Evolutionary conservation across 208 protist genomes (phyloP), one percentile per base, ranked within the genome.

Genomic region (Leishmania aethiopica): DNA sequence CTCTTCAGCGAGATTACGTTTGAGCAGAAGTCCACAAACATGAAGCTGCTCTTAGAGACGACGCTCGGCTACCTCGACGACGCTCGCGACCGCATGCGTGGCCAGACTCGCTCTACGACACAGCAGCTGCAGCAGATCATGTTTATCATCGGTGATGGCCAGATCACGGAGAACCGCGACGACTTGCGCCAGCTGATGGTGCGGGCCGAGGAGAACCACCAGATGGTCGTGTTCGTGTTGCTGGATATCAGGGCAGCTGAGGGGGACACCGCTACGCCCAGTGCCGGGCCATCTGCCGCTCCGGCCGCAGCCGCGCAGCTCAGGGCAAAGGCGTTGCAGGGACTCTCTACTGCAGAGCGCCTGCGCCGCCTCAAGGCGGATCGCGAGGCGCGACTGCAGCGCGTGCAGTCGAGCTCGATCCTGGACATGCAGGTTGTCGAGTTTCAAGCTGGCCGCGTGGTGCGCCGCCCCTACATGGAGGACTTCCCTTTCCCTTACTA

Each of bases 401-500:
- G 93, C 17, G 95, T 95, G 45, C 90, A 98, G 90, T 94, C 92
- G 37, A 95, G 94, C 78, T 97, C 94, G 25, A 85, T 98, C 42
- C 79, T 98, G 13, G 95, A 98, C 80, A 98, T 98, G 95, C 93
- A 98, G 79, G 88, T 95, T 57, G 92, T 99, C 42, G 92, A 97
- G 81, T 98, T 98, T 75, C 87, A 79, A 49, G 86, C 82, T 55
- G 92, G 93, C 19, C 94, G 96, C 67, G 90, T 99, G 15, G 88
- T 97, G 72, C 91, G 96, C 17, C 94, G 88, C 10, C 88, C 92
- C 1, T 99, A 99, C 92, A 98, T 99, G 91, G 98, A 99, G 77
- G 94, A 96, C 66, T 99, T 99, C 86, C 99, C 99, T 55, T 99
- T 99, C 82, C 98, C 99, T 28, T 99, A 99, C 90, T 99, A 99